phyloP scores from a whole-genome alignment of 768 basidiomycete species.

The Collybiopsis luxurians region DNA sequence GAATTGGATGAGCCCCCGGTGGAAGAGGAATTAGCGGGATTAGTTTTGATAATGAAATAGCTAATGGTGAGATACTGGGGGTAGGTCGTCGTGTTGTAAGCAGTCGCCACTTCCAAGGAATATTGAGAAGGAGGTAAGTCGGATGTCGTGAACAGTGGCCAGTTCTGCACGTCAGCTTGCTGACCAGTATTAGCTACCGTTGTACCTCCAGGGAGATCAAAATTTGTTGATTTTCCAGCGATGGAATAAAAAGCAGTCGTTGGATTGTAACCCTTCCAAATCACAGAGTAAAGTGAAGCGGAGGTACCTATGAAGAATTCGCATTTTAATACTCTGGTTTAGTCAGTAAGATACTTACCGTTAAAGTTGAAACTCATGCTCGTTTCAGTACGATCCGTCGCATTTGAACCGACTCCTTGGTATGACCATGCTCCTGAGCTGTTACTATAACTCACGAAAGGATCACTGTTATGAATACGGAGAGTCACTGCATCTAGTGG shows the following conservation, averaged over 20 bases:
- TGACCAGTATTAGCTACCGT: background rate
- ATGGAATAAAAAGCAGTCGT: background rate
- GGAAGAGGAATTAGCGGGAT: background rate
- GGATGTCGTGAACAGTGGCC: background rate
- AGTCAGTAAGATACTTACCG: background rate
- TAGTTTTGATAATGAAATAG: constrained; percentile 2
- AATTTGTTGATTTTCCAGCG: constrained; percentile 1
- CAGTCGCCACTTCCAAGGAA: background rate
- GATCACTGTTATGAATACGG: constrained; percentile 5
- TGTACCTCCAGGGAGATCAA: constrained; percentile 3
- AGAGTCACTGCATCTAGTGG: constrained; percentile 1
- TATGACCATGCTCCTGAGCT: constrained; percentile 6
- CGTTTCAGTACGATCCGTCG: background rate
- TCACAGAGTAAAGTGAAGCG: background rate
- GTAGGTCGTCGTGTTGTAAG: background rate
- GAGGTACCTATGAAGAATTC: background rate
- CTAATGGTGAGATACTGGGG: constrained; percentile 1
- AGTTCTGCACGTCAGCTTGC: background rate
- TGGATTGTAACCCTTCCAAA: background rate
- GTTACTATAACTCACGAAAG: constrained; percentile 1
- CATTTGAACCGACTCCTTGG: background rate
- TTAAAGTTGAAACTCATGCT: constrained; percentile 3
- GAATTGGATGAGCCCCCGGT: background rate
- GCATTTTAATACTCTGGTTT: background rate
- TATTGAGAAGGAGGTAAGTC: background rate